Base-by-base conservation (phyloP, 768 basidiomycete species). In the Daedaleopsis sinensis region DNA sequence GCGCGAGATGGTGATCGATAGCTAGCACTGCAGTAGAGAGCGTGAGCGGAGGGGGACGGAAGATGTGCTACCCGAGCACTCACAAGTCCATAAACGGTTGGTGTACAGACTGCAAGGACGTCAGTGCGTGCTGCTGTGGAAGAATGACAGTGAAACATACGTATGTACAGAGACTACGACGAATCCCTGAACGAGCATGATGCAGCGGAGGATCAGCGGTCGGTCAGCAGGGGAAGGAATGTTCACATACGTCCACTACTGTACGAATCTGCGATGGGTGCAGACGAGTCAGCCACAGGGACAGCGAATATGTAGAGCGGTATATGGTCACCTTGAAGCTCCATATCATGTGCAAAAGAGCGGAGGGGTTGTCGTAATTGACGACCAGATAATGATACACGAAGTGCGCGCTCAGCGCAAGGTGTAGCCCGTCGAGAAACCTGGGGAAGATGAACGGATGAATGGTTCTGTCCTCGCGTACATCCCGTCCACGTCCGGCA, bases 371-470 rank as follows among this genome's bases (percentile, higher is more conserved):
- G 48, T 42, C 38, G 35, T 61, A 64, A 44, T 66, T 57, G 44
- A 58, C 57, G 50, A 68, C 63, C 15, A 68, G 60, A 32, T 68
- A 68, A 46, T 52, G 59, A 38, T 68, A 68, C 32, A 68, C 63
- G 32, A 64, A 58, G 42, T 68, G 65, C 15, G 65, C 54, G 52
- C 58, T 53, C 16, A 68, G 51, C 11, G 65, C 62, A 18, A 64
- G 56, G 32, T 68, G 67, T 8, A 64, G 36, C 6, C 65, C 60
- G 47, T 68, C 67, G 19, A 68, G 59, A 37, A 63, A 44, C 52
- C 68, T 69, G 61, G 13, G 24, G 15, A 55, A 23, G 37, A 32
- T 19, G 36, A 10, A 42, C 21, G 18, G 15, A 16, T 52, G 7
- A 57, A 49, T 11, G 21, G 21, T 32, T 3, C 27, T 32, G 4